Evolutionary conservation across 2,329 filamentous ascomycete species (phyloP).

Genomic region (Colletotrichum endophyticum): DNA sequence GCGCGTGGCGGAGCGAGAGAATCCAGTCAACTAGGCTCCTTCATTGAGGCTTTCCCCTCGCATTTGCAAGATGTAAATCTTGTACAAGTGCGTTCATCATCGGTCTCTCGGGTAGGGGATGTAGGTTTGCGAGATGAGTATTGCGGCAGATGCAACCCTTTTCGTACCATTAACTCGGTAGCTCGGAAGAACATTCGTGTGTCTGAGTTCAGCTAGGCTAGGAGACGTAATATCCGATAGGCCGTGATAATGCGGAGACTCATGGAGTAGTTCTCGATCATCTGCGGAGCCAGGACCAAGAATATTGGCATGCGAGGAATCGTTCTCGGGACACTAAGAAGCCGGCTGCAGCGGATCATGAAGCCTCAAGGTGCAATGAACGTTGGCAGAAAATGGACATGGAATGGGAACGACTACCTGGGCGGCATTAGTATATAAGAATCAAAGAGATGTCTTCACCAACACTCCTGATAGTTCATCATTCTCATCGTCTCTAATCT

Average conservation of each 20-base stretch:
- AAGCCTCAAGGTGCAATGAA: background rate
- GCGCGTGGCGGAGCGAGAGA: background rate
- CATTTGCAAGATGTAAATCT: background rate
- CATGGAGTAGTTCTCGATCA: too few species aligned
- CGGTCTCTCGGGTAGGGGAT: background rate
- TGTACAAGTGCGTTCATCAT: background rate
- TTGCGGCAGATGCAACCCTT: background rate
- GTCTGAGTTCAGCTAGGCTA: background rate
- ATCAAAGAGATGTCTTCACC: background rate
- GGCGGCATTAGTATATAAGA: background rate
- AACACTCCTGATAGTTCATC: background rate
- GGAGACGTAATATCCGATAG: background rate
- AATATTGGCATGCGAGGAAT: background rate
- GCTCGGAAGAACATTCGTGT: background rate
- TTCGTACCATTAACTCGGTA: background rate
- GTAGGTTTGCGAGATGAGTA: background rate
- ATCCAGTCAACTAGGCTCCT: background rate
- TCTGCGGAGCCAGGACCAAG: background rate
- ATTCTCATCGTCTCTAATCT: background rate
- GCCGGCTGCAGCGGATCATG: background rate
- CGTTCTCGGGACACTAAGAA: background rate
- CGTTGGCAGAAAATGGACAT: background rate
- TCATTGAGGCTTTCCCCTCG: background rate
- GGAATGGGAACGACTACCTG: background rate
- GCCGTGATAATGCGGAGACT: background rate